Base-by-base conservation (phyloP, 768 basidiomycete species). In the Amanita pallidorosea region DNA sequence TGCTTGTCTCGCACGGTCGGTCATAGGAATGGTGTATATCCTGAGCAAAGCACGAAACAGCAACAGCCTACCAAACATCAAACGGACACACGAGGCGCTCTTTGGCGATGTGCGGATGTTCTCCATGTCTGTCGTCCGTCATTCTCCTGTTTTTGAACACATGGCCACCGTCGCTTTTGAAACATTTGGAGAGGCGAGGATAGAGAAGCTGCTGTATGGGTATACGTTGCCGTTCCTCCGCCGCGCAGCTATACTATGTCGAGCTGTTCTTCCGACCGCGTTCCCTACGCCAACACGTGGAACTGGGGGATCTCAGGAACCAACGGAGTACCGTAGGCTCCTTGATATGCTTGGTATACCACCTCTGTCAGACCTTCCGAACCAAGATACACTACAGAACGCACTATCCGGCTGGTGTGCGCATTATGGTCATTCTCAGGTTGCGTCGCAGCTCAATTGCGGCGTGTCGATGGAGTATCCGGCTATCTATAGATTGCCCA, bases 201-300 rank as follows among this genome's bases (percentile, higher is more conserved):
- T 97, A 43, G 85, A 93, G 60, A 89, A 86, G 63, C 66, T 94
- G 41, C 68, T 97, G 31, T 94, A 94, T 60, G 73, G 81, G 0
- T 90, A 94, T 64, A 91, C 89, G 0, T 72, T 97, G 0, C 94
- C 93, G 3, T 97, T 96, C 73, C 78, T 98, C 8, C 85, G 95
- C 15, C 78, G 87, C 0, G 88, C 85, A 0, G 82, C 90, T 9
- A 88, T 97, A 45, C 74, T 98, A 6, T 88, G 84, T 54, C 83
- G 86, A 7, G 78, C 89, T 0, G 71, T 89, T 36, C 71, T 85
- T 38, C 82, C 88, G 2, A 67, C 72, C 6, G 74, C 77, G 2
- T 86, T 85, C 61, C 71, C 76, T 0, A 78, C 75, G 0, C 76
- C 77, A 7, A 6, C 4, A 54, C 70, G 27, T 65, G 69, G 43